Conservation (phyloP, 495 filamentous ascomycete species). For the Aspergillus olivimuriae region DNA sequence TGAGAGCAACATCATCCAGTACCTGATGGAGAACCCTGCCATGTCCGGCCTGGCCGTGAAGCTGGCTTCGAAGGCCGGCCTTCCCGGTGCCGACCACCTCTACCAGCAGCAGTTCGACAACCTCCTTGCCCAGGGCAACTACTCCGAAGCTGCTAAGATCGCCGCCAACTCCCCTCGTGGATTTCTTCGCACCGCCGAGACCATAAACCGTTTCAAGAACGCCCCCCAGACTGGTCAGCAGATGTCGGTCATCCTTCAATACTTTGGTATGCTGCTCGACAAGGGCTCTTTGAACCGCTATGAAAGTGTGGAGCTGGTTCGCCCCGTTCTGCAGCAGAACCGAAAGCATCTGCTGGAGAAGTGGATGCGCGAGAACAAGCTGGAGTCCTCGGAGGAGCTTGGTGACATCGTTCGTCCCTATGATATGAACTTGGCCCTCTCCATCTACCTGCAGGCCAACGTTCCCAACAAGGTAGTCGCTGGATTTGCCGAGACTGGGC, state of each 20-base stretch:
- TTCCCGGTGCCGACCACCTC: constrained; percentile 91
- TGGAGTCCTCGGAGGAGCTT: constrained; percentile 91
- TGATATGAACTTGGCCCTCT: constrained; percentile 77
- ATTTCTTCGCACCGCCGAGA: constrained; percentile 87
- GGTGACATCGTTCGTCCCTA: constrained; percentile 89
- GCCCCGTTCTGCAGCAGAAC: constrained; percentile 85
- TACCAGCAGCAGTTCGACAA: constrained; percentile 91
- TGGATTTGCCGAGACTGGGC: constrained; percentile 88
- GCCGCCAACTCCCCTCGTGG: constrained; percentile 94
- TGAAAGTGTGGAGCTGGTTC: constrained; percentile 89
- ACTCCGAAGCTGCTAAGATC: constrained; percentile 83
- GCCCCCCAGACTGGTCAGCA: constrained; percentile 64
- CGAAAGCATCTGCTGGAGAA: constrained; percentile 96
- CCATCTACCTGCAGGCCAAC: constrained; percentile 82
- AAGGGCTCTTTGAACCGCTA: constrained; percentile 88
- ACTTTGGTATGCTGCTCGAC: constrained; percentile 95
- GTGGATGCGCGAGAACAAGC: constrained; percentile 92
- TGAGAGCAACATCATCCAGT: constrained; percentile 83
- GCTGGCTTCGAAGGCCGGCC: constrained; percentile 86
- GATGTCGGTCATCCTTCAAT: constrained; percentile 91
- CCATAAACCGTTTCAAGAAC: constrained; percentile 90
- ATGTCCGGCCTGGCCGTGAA: constrained; percentile 88
- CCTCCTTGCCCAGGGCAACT: constrained; percentile 68
- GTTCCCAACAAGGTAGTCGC: constrained; percentile 89
- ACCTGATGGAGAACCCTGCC: constrained; percentile 91